Conservation (phyloP, 805 yeast genomes). For the Candida arabinofermentans region DNA sequence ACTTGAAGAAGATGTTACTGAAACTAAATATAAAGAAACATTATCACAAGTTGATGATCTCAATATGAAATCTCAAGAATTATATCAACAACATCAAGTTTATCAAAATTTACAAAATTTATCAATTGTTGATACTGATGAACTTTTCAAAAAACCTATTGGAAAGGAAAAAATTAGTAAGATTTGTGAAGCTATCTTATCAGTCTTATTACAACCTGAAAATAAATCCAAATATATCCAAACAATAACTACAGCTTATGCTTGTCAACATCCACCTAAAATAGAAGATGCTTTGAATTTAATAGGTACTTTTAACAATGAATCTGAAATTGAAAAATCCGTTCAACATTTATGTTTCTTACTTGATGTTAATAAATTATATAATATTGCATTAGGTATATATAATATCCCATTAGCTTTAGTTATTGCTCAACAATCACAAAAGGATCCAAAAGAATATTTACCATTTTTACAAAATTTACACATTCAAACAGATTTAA, state of each 20-base stretch:
- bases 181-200: slow-evolving; percentile 68
- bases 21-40: slow-evolving; percentile 81
- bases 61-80: slow-evolving; percentile 12
- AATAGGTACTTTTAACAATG: slow-evolving; percentile 48
- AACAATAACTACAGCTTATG: slow-evolving; percentile 83
- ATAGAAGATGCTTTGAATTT: slow-evolving; percentile 67
- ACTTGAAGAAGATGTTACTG: slow-evolving; percentile 79
- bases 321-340: slow-evolving; percentile 50
- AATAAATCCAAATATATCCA: slow-evolving; percentile 61
- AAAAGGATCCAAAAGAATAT: slow-evolving; percentile 96
- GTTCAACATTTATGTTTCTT: slow-evolving; percentile 85
- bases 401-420: slow-evolving; percentile 81
- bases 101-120: slow-evolving; percentile 4
- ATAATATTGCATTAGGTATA: slow-evolving; percentile 72
- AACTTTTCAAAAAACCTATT: slow-evolving; percentile 7
- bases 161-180: slow-evolving; percentile 55
- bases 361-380: slow-evolving; percentile 81
- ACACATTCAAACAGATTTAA: slow-evolving; percentile 59
- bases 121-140: background rate
- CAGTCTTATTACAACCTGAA: slow-evolving; percentile 47
- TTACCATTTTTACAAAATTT: slow-evolving; percentile 84
- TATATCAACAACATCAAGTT: slow-evolving; percentile 2
- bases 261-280: slow-evolving; percentile 87
- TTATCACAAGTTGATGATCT: slow-evolving; percentile 7
- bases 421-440: slow-evolving; percentile 90